phyloP scores from a whole-genome alignment of 2,329 filamentous ascomycete species.

The Chrysoporthe puriensis region DNA sequence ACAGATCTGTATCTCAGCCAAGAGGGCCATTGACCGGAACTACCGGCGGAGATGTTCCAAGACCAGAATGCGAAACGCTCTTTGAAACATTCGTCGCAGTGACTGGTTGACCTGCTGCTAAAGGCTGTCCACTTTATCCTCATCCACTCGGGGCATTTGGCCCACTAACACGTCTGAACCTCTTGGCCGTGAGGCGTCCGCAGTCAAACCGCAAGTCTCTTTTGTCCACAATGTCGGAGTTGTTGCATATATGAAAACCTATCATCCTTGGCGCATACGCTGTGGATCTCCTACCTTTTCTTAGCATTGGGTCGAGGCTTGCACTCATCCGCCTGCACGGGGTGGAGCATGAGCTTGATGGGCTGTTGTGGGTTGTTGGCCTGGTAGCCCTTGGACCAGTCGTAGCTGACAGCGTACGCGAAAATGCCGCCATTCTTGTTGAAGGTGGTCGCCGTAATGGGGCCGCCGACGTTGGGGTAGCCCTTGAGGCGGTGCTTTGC shows the following conservation, averaged over 20 bases:
- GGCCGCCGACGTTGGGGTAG: slow-evolving; percentile 81
- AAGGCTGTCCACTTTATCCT: background rate
- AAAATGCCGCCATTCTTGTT: slow-evolving; percentile 83
- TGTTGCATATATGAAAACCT: background rate
- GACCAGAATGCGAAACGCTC: background rate
- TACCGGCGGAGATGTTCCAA: background rate
- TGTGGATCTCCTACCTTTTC: slow-evolving; percentile 53
- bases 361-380: slow-evolving; percentile 75
- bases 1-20: background rate
- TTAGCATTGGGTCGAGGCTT: slow-evolving; percentile 63
- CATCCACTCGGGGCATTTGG: background rate
- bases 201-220: background rate
- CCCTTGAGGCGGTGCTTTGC: slow-evolving; percentile 89
- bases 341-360: slow-evolving; percentile 85
- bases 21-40: background rate
- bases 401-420: slow-evolving; percentile 90
- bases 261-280: background rate
- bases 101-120: background rate
- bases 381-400: slow-evolving; percentile 97
- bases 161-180: background rate
- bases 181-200: too few species aligned
- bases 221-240: background rate
- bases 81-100: background rate
- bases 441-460: slow-evolving; percentile 91
- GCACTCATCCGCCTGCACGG: slow-evolving; percentile 66